Evolutionary conservation across 2,329 filamentous ascomycete species (phyloP).

Genomic region (Pleurostoma richardsiae): DNA sequence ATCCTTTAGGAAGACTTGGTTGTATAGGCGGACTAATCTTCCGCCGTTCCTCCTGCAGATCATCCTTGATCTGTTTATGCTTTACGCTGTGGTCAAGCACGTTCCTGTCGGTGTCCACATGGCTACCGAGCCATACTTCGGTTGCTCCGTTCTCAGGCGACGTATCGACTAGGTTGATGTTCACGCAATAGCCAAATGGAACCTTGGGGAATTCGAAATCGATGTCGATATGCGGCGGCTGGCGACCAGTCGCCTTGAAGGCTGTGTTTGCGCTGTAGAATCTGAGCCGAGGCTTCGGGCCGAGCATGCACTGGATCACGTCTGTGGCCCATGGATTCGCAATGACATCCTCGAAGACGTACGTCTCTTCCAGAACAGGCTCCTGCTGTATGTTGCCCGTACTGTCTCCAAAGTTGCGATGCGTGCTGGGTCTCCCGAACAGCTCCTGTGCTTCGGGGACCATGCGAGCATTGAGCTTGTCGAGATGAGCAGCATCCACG

Average conservation of each 20-base stretch:
- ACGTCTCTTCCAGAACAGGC: slow-evolving; percentile 10
- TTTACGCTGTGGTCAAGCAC: slow-evolving; percentile 14
- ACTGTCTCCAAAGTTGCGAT: slow-evolving; percentile 7
- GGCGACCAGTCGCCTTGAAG: slow-evolving; percentile 26
- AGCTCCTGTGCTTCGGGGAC: slow-evolving; percentile 24
- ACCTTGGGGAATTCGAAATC: slow-evolving; percentile 41
- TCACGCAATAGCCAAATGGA: slow-evolving; percentile 40
- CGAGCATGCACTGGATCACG: slow-evolving; percentile 28
- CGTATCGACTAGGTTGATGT: slow-evolving; percentile 39
- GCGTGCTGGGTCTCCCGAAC: slow-evolving; percentile 7
- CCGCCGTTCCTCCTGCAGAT: slow-evolving; percentile 23
- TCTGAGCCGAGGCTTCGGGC: slow-evolving; percentile 25
- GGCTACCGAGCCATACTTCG: slow-evolving; percentile 45
- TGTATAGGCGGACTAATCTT: slow-evolving; percentile 27
- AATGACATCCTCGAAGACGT: slow-evolving; percentile 13
- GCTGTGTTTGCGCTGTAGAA: slow-evolving; percentile 34
- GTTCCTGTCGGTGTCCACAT: slow-evolving; percentile 27
- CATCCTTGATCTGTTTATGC: slow-evolving; percentile 19
- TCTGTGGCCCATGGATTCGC: slow-evolving; percentile 25
- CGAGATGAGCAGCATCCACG: slow-evolving; percentile 24
- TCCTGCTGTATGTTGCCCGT: slow-evolving; percentile 14
- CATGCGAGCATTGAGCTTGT: slow-evolving; percentile 26
- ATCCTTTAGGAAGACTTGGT: slow-evolving; percentile 33
- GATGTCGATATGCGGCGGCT: slow-evolving; percentile 34
- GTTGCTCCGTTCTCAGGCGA: slow-evolving; percentile 40